phyloP scores from a whole-genome alignment of 208 protist genomes.

The Trypanosomatidae sp. region DNA sequence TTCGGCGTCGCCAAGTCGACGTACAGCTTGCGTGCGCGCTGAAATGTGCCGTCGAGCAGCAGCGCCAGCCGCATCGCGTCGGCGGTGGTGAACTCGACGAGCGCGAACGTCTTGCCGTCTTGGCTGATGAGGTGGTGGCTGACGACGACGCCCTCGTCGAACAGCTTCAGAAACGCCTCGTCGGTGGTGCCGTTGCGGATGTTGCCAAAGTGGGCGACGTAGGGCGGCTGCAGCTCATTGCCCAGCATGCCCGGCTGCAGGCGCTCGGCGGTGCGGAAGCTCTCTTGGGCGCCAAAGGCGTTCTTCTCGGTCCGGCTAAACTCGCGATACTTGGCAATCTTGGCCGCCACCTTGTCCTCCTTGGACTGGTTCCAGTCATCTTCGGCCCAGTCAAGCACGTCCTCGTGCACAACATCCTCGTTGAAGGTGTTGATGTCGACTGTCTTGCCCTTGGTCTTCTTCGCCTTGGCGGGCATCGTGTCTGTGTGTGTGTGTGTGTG shows the following conservation, averaged over 20 bases:
- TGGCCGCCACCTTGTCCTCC: slow-evolving; percentile 33
- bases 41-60: slow-evolving; percentile 37
- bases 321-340: slow-evolving; percentile 28
- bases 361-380: slow-evolving; percentile 20
- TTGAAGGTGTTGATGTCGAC: slow-evolving; percentile 70
- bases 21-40: slow-evolving; percentile 57
- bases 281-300: slow-evolving; percentile 25
- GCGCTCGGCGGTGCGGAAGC: slow-evolving; percentile 34
- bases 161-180: slow-evolving; percentile 56
- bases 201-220: slow-evolving; percentile 74
- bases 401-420: slow-evolving; percentile 62
- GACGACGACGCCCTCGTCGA: slow-evolving; percentile 36
- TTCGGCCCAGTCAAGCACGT: slow-evolving; percentile 63
- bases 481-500: background rate
- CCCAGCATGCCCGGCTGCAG: slow-evolving; percentile 7
- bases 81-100: slow-evolving; percentile 65
- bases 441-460: slow-evolving; percentile 66
- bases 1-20: slow-evolving; percentile 66
- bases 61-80: slow-evolving; percentile 56
- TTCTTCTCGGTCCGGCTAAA: slow-evolving; percentile 63
- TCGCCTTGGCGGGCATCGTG: slow-evolving; percentile 52
- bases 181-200: slow-evolving; percentile 69
- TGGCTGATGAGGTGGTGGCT: slow-evolving; percentile 58
- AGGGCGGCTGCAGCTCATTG: slow-evolving; percentile 48
- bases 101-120: slow-evolving; percentile 72